Base-by-base conservation (phyloP, 2,329 filamentous ascomycete species). In the Calonectria naviculata region DNA sequence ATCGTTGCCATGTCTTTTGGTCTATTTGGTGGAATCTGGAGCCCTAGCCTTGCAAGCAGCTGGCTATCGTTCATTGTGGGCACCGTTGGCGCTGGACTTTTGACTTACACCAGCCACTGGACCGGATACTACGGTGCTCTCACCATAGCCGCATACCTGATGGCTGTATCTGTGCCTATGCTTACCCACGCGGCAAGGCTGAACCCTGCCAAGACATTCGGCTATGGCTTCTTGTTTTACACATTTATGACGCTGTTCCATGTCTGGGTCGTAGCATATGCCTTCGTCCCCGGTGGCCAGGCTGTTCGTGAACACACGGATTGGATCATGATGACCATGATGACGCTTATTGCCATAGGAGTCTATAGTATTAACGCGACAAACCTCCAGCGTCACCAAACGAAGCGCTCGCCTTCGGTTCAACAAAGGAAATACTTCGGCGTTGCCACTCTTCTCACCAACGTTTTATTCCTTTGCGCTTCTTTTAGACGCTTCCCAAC, bases 231-330 rank as follows among this genome's bases (percentile, higher is more conserved):
- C 85, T 85, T 98, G 64, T 83, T 97, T 60, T 99, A 98, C 87
- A 98, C 98, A 83, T 89, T 98, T 78, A 85, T 98, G 85, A 93
- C 98, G 5, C 89, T 99, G n/a, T 98, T 98, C 87, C 96, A 98
- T 80, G 95, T 98, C 67, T 99, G 97, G 97, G 94, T 98, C 41
- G 97, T 99, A 13, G 97, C 97, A 2, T 99, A 99, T 79, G 97
- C 97, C 15, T 99, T 99, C 77, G 97, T 99, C 4, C 97, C 97
- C 2, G 97, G 97, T 63, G 97, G 97, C 2, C 95, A 95, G 4
- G 89, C 98, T 1, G 94, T 99, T 49, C 93, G 97, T 52, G 97
- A 99, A 82, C 95, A 93, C 80, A 99, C 95, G 1, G 96, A 98
- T 81, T 98, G 95, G 94, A 89, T 99, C 79, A 97, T 98, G 95